A percentile compares a stretch with the other conserved stretches of the same genome.
Evolutionary conservation across 257 asterid species (phyloP).

Genomic region (Rhazya stricta): DNA sequence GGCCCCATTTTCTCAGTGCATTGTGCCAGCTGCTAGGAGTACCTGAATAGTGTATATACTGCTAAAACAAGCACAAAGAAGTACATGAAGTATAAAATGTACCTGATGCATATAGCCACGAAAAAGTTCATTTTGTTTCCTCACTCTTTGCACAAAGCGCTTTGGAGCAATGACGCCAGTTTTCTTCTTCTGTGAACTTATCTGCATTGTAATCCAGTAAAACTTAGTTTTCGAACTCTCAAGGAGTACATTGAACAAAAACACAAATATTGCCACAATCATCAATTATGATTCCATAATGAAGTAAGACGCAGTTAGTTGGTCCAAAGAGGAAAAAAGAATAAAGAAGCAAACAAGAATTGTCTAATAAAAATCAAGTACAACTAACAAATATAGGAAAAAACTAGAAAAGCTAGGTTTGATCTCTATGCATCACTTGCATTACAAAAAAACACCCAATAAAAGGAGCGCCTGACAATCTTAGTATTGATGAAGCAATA

Average conservation of each 20-base stretch:
- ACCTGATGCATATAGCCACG: conserved; percentile 91
- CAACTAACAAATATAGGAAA: background rate
- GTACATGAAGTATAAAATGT: conserved; percentile 12
- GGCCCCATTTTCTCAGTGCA: background rate
- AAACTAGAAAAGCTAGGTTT: background rate
- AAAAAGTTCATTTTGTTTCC: conserved; percentile 67
- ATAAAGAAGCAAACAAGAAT: background rate
- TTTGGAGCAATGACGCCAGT: conserved; percentile 83
- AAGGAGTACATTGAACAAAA: too few relatives aligned
- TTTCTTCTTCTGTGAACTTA: conserved; percentile 80
- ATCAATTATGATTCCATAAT: background rate
- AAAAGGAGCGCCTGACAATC: background rate
- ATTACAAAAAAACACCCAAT: background rate
- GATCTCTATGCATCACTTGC: background rate
- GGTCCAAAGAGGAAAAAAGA: background rate
- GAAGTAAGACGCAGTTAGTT: background rate
- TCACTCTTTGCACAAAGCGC: conserved; percentile 71
- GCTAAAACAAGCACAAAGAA: background rate
- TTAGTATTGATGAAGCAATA: background rate
- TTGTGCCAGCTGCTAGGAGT: background rate
- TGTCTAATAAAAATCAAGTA: background rate
- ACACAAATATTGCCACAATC: background rate
- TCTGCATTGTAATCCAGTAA: conserved; percentile 26
- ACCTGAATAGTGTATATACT: background rate
- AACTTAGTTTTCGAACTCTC: background rate